Evolutionary conservation across 2,329 filamentous ascomycete species (phyloP), one percentile per base, ranked within the genome.

Genomic region (Fusarium udum): DNA sequence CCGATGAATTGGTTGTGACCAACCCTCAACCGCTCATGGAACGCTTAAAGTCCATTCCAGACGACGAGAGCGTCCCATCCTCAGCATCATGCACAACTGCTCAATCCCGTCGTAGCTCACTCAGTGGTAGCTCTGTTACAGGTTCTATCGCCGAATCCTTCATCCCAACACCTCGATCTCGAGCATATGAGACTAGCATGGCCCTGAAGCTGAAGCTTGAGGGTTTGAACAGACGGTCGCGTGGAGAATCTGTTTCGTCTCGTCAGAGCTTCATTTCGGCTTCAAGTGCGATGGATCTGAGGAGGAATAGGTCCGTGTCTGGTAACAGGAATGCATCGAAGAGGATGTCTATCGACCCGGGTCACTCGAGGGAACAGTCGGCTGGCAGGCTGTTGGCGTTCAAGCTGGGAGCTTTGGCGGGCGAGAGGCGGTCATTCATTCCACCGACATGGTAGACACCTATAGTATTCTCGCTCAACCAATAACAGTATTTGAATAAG

Each of bases 321-420:
- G 32, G 42, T 13, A 39, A 42, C 15, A 56, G 69, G 8, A 42
- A 45, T 43, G 62, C 40, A 3, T 61, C 74, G 0, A 76, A 52
- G 7, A 57, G 74, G 1, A 61, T 64, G 28, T 56, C 61, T 3
- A 31, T 66, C 0, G 57, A 75, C 1, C 66, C 66, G 0, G n/a
- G 34, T 0, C 34, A 63, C 10, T 13, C 45, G 2, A 73, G 64
- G 22, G 74, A 65, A 4, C 64, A 45, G 3, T 73, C 74, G 4
- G 64, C 70, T 1, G 70, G 63, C 3, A 72, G 48, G 36, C 22
- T 76, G 10, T 22, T 76, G 42, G 59, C 69, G 0, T 74, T 76
- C 24, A 76, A 76, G 60, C 26, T 76, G n/a, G 64, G 74, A n/a
- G 70, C 61, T 22, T 42, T 76, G 24, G 61, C 64, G 0, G 66